Base-by-base conservation (phyloP, 2,329 filamentous ascomycete genomes). In the Ophidiomyces ophidiicola region DNA sequence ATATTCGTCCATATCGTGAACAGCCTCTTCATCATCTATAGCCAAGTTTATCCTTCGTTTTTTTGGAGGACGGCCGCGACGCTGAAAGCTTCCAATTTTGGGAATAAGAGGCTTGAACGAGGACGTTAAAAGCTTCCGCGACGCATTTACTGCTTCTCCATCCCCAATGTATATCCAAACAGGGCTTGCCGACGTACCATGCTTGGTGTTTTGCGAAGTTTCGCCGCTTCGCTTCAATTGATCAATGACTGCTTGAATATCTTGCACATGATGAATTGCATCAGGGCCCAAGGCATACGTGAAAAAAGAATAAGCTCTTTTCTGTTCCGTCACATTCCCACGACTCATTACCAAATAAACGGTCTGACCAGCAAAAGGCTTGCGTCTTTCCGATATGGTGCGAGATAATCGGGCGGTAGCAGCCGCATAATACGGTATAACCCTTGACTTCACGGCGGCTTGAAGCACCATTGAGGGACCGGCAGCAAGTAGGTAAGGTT, bases 401-500 rank as follows among this genome's bases (percentile, higher is more conserved):
- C 73, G 64, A 0, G 54, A 54, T 1, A 92, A 63, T 4, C 59
- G 68, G 0, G 78, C 75, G 0, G 66, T 67, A 6, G 49, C 45
- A 0, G 77, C 70, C 3, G 78, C 64, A 48, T 80, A 87, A 0
- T 72, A 63, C 0, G 59, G 44, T 23, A 96, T 62, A 5, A 70
- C 72, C 17, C 88, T 74, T 1, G 86, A 94, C 30, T 80, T 77
- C 7, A 86, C 71, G 0, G 82, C 83, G 30, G 83, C 80, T 15
- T 78, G 76, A 0, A 96, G 72, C 39, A 82, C 80, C 1, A 70
- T 67, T 1, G 84, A 92, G 45, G 83, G 74, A 0, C 90, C 90
- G 0, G 88, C 82, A 20, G 85, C 84, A 1, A 98, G 73, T 1
- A 94, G 71, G 53, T 94, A 96, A 1, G 78, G 74, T 5, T 71